A percentile compares a stretch with the other conserved stretches of the same genome.
phyloP scores from a whole-genome alignment of 2,329 filamentous ascomycete species.

The Chaetomiaceae sp. region DNA sequence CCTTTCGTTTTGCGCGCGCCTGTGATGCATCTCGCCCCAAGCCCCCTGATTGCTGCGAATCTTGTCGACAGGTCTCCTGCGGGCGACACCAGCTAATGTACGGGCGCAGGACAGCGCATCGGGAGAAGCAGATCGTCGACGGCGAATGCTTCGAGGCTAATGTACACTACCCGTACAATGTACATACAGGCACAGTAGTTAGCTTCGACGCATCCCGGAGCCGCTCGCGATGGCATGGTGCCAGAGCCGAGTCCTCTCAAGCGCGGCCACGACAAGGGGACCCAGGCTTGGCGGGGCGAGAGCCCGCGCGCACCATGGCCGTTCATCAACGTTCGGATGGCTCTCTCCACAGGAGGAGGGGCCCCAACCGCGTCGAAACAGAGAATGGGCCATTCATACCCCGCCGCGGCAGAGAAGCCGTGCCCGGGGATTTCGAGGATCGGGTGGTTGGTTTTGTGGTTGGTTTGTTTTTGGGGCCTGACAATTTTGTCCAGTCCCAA shows the following conservation, averaged over 20 bases:
- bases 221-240: constrained; percentile 15
- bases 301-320: constrained; percentile 5
- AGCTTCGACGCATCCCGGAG: constrained; percentile 21
- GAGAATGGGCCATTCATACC: not conserved
- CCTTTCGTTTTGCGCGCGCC: constrained; percentile 7
- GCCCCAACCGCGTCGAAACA: not conserved
- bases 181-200: too few relatives aligned
- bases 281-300: constrained; percentile 17
- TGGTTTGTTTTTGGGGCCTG: not conserved
- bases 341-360: not conserved
- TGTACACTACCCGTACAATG: too few relatives aligned
- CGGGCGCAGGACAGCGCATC: constrained; percentile 16
- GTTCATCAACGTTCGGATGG: not conserved
- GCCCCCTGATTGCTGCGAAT: constrained; percentile 1
- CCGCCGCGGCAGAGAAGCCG: constrained; percentile 12
- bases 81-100: constrained; percentile 19
- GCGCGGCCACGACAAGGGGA: constrained; percentile 21
- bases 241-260: constrained; percentile 18
- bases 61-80: constrained; percentile 7
- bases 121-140: constrained; percentile 21
- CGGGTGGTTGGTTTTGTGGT: too few relatives aligned
- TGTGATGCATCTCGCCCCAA: not conserved
- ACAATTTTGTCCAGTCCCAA: not conserved
- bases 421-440: too few relatives aligned
- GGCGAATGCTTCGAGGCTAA: constrained; percentile 4